Base-by-base conservation (phyloP, 129 eudicot species). In the Ambrosia artemisiifolia region DNA sequence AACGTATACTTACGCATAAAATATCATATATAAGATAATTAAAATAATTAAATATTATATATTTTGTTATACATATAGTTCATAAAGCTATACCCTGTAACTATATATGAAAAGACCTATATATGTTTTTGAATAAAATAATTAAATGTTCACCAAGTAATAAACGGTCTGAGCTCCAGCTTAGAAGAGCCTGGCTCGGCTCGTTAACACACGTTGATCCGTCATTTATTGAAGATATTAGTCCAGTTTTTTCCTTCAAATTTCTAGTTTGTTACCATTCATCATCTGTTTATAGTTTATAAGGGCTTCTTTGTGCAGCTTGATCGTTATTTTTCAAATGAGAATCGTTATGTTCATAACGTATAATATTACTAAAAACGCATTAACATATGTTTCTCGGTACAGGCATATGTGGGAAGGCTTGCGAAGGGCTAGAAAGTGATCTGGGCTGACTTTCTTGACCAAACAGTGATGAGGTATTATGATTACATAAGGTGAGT, bases 331-430 rank as follows among this genome's bases (percentile, higher is more conserved):
- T 40, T 40, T 40, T 6, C 7, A 10, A 7, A 50, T 47, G 6
- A 61, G 38, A 48, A n/a, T 61, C 33, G 35, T 50, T 50, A 51
- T 38, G 11, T 28, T 24, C 11, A 0, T 50, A 12, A 36, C 11
- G 13, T 43, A 71, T 42, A 20, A 1, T 51, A 28, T 24, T 4
- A 5, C 3, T 11, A 63, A 54, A 65, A 49, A 55, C 20, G 13
- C 0, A 18, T 57, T 24, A 24, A 16, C 19, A 24, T 49, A 28
- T 44, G 30, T 47, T 7, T 10, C 64, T 47, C 74, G 11, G 53
- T 80, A 81, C 89, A 92, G 98, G 96, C 96, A 35, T 92, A 92
- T 53, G 88, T 85, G 57, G 98, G 84, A 78, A 91, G 96, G 76
- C 68, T 44, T 73, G 74, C 7, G 12, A 92, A 88, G 86, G 79